These are phyloP conservation scores for Periconia sp. DNA, from an alignment of 2,329 filamentous ascomycete genomes.

Conservation along the genomic window DNA sequence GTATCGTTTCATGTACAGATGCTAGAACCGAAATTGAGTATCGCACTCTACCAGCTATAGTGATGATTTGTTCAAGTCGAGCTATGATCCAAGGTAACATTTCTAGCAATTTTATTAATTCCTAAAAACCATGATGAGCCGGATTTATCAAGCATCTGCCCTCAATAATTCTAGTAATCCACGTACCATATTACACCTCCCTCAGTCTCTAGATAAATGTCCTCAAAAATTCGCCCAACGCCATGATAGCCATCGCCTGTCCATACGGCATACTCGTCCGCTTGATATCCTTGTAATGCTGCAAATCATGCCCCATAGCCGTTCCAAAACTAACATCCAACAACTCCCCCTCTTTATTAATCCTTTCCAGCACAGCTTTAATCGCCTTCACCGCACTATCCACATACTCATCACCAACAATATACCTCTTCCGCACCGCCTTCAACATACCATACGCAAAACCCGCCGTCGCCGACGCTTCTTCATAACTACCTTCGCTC, in stretches of 20 bases:
- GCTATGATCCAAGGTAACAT: not conserved
- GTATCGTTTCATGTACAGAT: too few species aligned
- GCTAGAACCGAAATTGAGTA: too few species aligned
- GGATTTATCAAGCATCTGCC: too few species aligned
- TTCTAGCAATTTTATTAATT: too few species aligned
- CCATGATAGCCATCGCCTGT: conserved; percentile 84
- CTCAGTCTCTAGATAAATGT: conserved; percentile 51
- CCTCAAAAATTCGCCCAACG: conserved; percentile 71
- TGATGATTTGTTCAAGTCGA: not conserved
- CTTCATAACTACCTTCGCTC: conserved; percentile 70
- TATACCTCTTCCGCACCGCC: conserved; percentile 68
- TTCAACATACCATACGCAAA: conserved; percentile 82
- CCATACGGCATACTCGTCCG: conserved; percentile 82
- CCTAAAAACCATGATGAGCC: too few species aligned
- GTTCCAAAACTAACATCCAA: conserved; percentile 77
- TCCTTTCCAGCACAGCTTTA: conserved; percentile 65
- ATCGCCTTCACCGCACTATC: conserved; percentile 66
- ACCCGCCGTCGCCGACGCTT: conserved; percentile 76
- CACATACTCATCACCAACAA: conserved; percentile 64
- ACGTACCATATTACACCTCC: not conserved
- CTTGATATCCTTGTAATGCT: conserved; percentile 77
- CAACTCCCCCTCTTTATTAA: conserved; percentile 69
- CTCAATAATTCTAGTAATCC: not conserved
- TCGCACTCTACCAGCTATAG: too few species aligned
- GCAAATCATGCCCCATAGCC: conserved; percentile 70